Percentiles rank a stretch among this genome's conserved stretches.
Conservation (phyloP, 495 filamentous ascomycete species). For the Hypomontagnella monticulosa region DNA sequence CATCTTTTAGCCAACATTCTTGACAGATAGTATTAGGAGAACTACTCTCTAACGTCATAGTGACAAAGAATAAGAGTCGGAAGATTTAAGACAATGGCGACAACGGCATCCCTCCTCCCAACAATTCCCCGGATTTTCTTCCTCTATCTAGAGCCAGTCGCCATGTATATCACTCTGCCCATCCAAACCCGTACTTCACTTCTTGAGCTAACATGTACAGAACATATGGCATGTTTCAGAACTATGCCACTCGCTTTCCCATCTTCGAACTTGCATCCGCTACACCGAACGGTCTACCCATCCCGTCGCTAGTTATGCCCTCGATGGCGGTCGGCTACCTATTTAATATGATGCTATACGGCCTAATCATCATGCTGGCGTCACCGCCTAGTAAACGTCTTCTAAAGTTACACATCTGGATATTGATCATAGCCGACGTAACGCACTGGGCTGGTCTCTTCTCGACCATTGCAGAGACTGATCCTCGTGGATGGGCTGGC, state of each 20-base stretch:
- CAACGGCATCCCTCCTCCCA: slow-evolving; percentile 36
- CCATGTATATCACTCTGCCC: slow-evolving; percentile 21
- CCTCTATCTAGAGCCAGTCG: slow-evolving; percentile 36
- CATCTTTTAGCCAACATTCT: not conserved
- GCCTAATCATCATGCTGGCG: slow-evolving; percentile 49
- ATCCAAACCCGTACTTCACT: not conserved
- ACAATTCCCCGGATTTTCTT: slow-evolving; percentile 37
- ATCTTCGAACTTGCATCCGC: slow-evolving; percentile 28
- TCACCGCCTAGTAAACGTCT: slow-evolving; percentile 35
- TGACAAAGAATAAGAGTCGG: not conserved
- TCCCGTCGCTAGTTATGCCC: slow-evolving; percentile 18
- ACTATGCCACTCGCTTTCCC: slow-evolving; percentile 21
- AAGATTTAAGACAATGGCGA: slow-evolving; percentile 25
- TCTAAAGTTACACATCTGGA: slow-evolving; percentile 27
- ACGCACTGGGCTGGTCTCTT: slow-evolving; percentile 40
- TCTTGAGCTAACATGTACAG: slow-evolving; percentile 13
- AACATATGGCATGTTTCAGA: slow-evolving; percentile 31
- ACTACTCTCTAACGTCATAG: not conserved
- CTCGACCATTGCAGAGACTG: slow-evolving; percentile 29
- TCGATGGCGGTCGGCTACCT: slow-evolving; percentile 30
- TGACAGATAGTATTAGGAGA: not conserved
- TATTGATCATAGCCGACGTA: slow-evolving; percentile 32
- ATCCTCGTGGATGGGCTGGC: slow-evolving; percentile 36
- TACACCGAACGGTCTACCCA: slow-evolving; percentile 9
- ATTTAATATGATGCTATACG: slow-evolving; percentile 51